A percentile compares a stretch with the other conserved stretches of the same genome.
phyloP scores from a whole-genome alignment of 345 rosid species.

The Cochlearia excelsa region DNA sequence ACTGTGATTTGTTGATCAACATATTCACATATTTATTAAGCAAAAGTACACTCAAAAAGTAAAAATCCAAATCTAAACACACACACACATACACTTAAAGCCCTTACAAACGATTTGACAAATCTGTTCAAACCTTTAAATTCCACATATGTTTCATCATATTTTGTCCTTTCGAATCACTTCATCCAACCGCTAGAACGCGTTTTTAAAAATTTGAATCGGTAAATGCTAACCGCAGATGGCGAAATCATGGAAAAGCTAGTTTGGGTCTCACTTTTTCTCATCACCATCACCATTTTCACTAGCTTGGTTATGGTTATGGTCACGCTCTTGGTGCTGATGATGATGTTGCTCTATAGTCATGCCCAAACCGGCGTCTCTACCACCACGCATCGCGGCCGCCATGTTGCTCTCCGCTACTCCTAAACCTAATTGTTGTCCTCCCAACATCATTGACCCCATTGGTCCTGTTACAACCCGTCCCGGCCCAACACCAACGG shows the following conservation, averaged over 20 bases:
- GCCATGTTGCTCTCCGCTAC: constrained; percentile 51
- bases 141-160: constrained; percentile 18
- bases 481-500: constrained; percentile 48
- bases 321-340: constrained; percentile 42
- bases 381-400: constrained; percentile 45
- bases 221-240: not conserved
- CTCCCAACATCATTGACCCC: constrained; percentile 66
- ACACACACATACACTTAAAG: constrained; percentile 2
- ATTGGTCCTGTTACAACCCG: constrained; percentile 56
- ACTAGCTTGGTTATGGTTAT: constrained; percentile 44
- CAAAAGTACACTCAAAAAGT: constrained; percentile 17
- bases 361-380: constrained; percentile 53
- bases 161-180: constrained; percentile 11
- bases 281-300: constrained; percentile 51
- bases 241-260: constrained; percentile 1
- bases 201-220: constrained; percentile 7
- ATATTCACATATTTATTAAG: constrained; percentile 21
- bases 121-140: constrained; percentile 18
- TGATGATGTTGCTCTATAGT: constrained; percentile 52
- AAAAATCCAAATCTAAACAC: constrained; percentile 14
- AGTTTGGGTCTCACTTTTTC: constrained; percentile 12
- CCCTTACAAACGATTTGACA: constrained; percentile 22
- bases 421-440: constrained; percentile 66
- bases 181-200: constrained; percentile 20
- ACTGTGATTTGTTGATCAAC: constrained; percentile 3